Percentiles rank a stretch among this genome's conserved stretches.
Evolutionary conservation across 176 grass and related monocot genomes (phyloP).

Genomic region (Hsuehochloa calcarea): DNA sequence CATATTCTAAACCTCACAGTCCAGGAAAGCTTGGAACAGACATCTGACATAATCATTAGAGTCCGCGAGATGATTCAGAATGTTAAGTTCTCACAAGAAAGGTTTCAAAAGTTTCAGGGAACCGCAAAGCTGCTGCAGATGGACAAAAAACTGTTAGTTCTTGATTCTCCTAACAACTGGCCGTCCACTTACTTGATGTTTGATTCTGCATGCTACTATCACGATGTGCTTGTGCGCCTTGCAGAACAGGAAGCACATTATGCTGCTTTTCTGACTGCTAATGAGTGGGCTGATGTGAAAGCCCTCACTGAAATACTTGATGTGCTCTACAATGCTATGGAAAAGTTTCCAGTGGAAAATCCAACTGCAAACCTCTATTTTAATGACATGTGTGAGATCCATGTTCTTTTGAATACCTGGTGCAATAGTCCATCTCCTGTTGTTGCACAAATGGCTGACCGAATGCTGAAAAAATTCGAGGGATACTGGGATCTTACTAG

Average conservation of each 20-base stretch:
- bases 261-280: constrained; percentile 56
- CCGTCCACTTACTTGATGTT: constrained; percentile 82
- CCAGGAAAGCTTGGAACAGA: constrained; percentile 73
- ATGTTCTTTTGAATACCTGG: constrained; percentile 92
- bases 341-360: constrained; percentile 75
- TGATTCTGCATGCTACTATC: constrained; percentile 83
- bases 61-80: constrained; percentile 70
- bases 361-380: constrained; percentile 91
- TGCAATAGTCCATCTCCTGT: constrained; percentile 63
- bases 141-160: constrained; percentile 67
- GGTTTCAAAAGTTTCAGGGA: constrained; percentile 68
- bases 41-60: constrained; percentile 54
- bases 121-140: constrained; percentile 58
- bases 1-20: constrained; percentile 79
- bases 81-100: constrained; percentile 84
- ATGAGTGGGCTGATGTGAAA: constrained; percentile 88
- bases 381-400: constrained; percentile 92
- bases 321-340: constrained; percentile 81
- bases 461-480: constrained; percentile 92
- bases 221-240: constrained; percentile 64
- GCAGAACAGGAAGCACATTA: constrained; percentile 70
- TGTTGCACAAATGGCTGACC: constrained; percentile 68
- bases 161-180: constrained; percentile 87
- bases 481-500: constrained; percentile 75
- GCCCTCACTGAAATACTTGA: constrained; percentile 87